Base-by-base conservation (phyloP, 106 monocot genomes). In the Xerophyta viscosa region DNA sequence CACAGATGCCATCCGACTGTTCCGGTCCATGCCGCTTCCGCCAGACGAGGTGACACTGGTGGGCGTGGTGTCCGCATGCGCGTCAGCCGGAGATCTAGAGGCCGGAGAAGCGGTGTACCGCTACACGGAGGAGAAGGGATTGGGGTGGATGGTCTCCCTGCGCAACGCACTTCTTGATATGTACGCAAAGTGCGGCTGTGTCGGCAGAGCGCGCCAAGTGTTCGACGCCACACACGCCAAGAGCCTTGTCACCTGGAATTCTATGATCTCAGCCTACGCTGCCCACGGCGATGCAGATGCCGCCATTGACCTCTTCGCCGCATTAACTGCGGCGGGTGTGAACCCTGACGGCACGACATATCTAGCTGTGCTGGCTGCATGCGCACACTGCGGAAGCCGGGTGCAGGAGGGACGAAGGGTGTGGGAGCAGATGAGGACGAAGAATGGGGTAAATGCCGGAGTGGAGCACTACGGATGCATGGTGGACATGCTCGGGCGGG, bases 131-230 rank as follows among this genome's bases (percentile, higher is more conserved):
- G 66, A 44, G 36, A n/a, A 9, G 27, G 54, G 60, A 1, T 66
- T 73, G 30, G 54, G 52, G 6, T 72, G 72, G 72, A 66, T 73
- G 73, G 54, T 66, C 20, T 55, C 73, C 9, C 66, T 66, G 41
- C 54, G 66, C 29, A 66, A 73, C 22, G 82, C 82, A 1, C 41
- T 82, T 18, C 39, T 78, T 8, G 78, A 78, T 49, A 60, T 60
- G 64, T 68, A 68, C 24, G 72, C 49, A 0, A 72, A 72, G 54
- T 58, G 61, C 30, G 76, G 76, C 15, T 46, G 54, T 36, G 53
- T 62, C 45, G 12, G 41, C 13, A 21, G 15, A 1, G 74, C 74
- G 3, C 46, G 55, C 0, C 7, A 47, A 14, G 46, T 73, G 66
- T 73, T 73, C 41, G 66, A 60, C n/a, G 73, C 15, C 0, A 73